A percentile compares a stretch with the other conserved stretches of the same genome.
These are phyloP conservation scores for Sherardia arvensis DNA, from an alignment of 257 asterid genomes.

Conservation along the genomic window DNA sequence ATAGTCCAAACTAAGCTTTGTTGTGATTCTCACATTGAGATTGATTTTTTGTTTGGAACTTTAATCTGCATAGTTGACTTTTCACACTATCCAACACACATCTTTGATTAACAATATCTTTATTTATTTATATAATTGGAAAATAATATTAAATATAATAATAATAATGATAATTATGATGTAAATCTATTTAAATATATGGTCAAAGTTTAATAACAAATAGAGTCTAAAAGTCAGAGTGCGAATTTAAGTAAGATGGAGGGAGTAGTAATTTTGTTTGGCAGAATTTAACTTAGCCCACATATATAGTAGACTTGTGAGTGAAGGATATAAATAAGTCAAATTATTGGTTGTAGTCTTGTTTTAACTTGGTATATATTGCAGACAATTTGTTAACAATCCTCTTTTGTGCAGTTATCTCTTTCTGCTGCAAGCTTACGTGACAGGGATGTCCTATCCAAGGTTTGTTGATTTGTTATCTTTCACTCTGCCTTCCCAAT, in stretches of 20 bases:
- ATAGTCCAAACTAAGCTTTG: background rate
- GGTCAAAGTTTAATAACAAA: too few species aligned
- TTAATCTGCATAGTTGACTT: too few species aligned
- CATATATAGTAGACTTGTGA: background rate
- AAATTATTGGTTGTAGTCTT: background rate
- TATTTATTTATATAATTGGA: too few species aligned
- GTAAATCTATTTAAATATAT: too few species aligned
- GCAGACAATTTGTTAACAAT: slow-evolving; percentile 11
- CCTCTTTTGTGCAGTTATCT: slow-evolving; percentile 64
- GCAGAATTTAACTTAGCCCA: background rate
- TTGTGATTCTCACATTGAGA: background rate
- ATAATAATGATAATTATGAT: too few species aligned
- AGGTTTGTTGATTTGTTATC: slow-evolving; percentile 44
- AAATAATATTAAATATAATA: too few species aligned
- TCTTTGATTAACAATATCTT: too few species aligned
- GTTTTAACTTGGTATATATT: background rate
- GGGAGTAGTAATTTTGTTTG: background rate
- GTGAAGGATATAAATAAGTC: background rate
- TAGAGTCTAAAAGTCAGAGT: too few species aligned
- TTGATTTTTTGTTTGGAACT: background rate
- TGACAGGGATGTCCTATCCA: slow-evolving; percentile 85
- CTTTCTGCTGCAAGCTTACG: slow-evolving; percentile 77
- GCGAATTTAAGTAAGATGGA: too few species aligned
- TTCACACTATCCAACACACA: too few species aligned
- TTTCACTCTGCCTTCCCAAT: background rate